Conservation (phyloP, 768 basidiomycete species). For the Boletus patriciae region DNA sequence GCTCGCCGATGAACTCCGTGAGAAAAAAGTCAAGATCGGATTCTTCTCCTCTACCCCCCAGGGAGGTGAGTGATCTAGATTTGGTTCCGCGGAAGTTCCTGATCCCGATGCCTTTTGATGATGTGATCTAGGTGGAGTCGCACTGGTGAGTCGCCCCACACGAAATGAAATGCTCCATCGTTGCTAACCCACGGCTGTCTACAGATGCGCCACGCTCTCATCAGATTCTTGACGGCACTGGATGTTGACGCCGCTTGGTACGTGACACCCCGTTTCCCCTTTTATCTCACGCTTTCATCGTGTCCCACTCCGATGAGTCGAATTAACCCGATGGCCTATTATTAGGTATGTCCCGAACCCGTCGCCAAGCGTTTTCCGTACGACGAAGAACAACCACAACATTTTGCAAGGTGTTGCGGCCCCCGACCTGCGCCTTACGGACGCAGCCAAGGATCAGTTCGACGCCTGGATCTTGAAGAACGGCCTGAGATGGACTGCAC, state of each 20-base stretch:
- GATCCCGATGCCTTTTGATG: constrained; percentile 20
- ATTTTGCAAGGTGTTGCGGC: constrained; percentile 91
- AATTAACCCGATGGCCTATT: constrained; percentile 23
- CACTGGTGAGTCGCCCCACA: constrained; percentile 60
- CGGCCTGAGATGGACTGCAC: constrained; percentile 82
- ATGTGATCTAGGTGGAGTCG: constrained; percentile 74
- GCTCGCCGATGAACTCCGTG: constrained; percentile 79
- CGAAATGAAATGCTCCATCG: constrained; percentile 9
- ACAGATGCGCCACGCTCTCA: constrained; percentile 91
- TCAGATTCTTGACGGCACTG: constrained; percentile 76
- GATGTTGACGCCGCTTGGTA: constrained; percentile 86
- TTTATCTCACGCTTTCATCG: constrained; percentile 8
- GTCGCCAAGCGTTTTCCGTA: constrained; percentile 86
- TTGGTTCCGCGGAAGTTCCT: constrained; percentile 15
- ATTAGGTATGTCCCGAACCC: constrained; percentile 85
- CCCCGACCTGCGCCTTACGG: constrained; percentile 72
- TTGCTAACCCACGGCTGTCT: constrained; percentile 20
- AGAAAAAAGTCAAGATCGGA: constrained; percentile 84
- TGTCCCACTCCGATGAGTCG: background rate
- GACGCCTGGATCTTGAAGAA: constrained; percentile 91
- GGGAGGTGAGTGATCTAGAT: constrained; percentile 58
- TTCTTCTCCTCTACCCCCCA: constrained; percentile 97
- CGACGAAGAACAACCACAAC: constrained; percentile 95
- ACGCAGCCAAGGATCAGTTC: constrained; percentile 76
- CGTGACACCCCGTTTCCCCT: constrained; percentile 26